Percentiles rank a stretch among this genome's conserved stretches.
Evolutionary conservation across 441 rosid species (phyloP).

Genomic region (Metrosideros polymorpha): DNA sequence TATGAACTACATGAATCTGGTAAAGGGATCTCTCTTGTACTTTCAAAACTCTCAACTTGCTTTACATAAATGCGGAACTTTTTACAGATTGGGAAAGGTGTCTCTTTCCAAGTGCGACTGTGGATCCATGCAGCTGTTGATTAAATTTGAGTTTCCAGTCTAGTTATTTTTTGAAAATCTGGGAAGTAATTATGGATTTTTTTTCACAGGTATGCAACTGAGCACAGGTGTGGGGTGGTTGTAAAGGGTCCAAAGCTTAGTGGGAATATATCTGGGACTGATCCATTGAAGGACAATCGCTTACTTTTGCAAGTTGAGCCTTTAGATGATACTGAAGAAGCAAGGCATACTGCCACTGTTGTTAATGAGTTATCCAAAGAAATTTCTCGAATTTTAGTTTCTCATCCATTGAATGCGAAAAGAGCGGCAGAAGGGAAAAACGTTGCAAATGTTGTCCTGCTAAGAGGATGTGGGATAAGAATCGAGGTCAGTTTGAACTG

Average conservation of each 20-base stretch:
- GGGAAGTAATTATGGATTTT: not conserved
- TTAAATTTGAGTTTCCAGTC: not conserved
- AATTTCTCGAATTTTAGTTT: conserved; percentile 59
- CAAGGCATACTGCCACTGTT: conserved; percentile 70
- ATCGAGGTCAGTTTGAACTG: conserved; percentile 50
- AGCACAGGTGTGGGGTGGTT: conserved; percentile 94
- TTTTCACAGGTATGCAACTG: conserved; percentile 74
- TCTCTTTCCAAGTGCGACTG: not conserved
- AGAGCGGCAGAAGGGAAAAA: conserved; percentile 71
- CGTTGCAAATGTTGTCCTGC: conserved; percentile 77
- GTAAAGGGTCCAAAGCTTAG: conserved; percentile 85
- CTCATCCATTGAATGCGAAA: conserved; percentile 71
- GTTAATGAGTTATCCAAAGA: conserved; percentile 80
- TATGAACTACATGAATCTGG: not conserved
- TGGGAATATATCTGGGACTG: conserved; percentile 95
- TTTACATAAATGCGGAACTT: not conserved
- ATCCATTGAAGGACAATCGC: conserved; percentile 89
- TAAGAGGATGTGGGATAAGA: conserved; percentile 93
- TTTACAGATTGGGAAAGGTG: not conserved
- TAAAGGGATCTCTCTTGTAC: not conserved
- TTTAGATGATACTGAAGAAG: conserved; percentile 78
- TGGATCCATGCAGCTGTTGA: not conserved
- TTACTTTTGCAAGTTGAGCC: conserved; percentile 67
- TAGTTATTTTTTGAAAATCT: not conserved
- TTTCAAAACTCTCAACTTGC: not conserved